phyloP scores from a whole-genome alignment of 257 asterid species.

The Solanum verrucosum region DNA sequence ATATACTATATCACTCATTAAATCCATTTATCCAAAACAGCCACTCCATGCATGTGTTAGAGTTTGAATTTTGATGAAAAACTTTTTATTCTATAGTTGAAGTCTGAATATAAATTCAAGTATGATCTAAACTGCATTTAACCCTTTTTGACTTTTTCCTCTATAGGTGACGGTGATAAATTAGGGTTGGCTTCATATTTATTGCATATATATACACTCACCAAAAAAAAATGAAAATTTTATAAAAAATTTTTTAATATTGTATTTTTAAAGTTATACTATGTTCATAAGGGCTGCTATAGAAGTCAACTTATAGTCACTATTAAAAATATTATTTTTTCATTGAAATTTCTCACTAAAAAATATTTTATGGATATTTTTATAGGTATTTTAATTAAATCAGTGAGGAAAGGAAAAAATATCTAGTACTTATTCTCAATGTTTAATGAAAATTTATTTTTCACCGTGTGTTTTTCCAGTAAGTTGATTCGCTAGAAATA shows the following conservation, averaged over 20 bases:
- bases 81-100: neutral
- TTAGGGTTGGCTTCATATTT: neutral
- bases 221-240: too few relatives aligned
- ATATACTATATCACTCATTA: neutral
- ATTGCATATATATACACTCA: neutral
- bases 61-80: neutral
- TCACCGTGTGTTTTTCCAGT: too few relatives aligned
- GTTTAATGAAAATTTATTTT: neutral
- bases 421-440: neutral
- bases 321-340: too few relatives aligned
- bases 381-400: neutral
- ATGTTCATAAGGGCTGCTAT: neutral
- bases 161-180: neutral
- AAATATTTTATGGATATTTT: too few relatives aligned
- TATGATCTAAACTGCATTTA: neutral
- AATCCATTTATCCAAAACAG: neutral
- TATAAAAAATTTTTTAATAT: too few relatives aligned
- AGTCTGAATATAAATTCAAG: neutral
- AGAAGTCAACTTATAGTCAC: neutral
- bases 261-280: too few relatives aligned
- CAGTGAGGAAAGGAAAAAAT: neutral
- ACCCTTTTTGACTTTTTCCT: neutral
- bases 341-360: too few relatives aligned
- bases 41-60: neutral
- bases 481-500: neutral